Conservation (phyloP, 345 rosid species). For the Erysimum cheiranthoides region DNA sequence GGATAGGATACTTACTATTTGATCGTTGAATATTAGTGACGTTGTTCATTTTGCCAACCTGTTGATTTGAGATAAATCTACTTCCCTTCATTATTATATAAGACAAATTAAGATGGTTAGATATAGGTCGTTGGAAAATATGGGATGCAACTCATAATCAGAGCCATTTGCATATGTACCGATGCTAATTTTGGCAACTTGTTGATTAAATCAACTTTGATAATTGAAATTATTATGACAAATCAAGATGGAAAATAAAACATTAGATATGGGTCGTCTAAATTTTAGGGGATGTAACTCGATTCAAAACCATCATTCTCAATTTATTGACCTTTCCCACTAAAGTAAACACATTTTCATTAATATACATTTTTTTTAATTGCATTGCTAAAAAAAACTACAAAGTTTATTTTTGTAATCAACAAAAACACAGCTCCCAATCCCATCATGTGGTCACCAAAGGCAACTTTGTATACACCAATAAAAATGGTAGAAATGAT, state of each 20-base stretch:
- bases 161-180: background rate
- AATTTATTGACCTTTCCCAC: background rate
- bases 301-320: slow-evolving; percentile 23
- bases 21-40: slow-evolving; percentile 31
- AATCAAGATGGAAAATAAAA: slow-evolving; percentile 15
- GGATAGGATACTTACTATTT: slow-evolving; percentile 11
- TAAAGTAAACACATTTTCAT: background rate
- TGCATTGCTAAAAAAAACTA: background rate
- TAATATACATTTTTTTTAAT: background rate
- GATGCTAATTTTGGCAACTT: background rate
- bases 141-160: background rate
- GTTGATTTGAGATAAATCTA: slow-evolving; percentile 37
- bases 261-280: background rate
- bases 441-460: slow-evolving; percentile 40
- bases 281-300: background rate
- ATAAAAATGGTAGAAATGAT: background rate
- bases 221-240: background rate
- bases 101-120: slow-evolving; percentile 9
- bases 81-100: slow-evolving; percentile 1
- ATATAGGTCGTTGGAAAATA: slow-evolving; percentile 19
- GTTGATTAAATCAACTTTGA: background rate
- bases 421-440: slow-evolving; percentile 37
- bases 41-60: slow-evolving; percentile 31
- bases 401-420: slow-evolving; percentile 7
- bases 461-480: slow-evolving; percentile 29